phyloP scores from a whole-genome alignment of 768 basidiomycete species.

The Hydnomerulius pinastri region DNA sequence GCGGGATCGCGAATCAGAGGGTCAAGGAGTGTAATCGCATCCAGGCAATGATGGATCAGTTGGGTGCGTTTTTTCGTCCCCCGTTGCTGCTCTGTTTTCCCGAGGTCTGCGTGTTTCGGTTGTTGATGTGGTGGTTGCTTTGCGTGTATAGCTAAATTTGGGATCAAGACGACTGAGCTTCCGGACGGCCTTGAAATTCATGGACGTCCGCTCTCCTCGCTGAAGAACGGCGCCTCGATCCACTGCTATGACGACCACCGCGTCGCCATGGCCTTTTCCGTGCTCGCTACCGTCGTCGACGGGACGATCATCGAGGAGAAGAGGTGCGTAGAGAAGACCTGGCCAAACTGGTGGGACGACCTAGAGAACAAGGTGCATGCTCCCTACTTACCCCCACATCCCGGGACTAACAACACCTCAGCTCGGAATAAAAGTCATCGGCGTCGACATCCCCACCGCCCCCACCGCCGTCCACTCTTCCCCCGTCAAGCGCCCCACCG shows the following conservation, averaged over 20 bases:
- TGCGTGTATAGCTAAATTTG: slow-evolving; percentile 76
- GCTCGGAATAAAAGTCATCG: slow-evolving; percentile 89
- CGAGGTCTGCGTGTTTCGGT: background rate
- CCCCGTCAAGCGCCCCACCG: slow-evolving; percentile 8
- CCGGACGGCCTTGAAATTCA: slow-evolving; percentile 92
- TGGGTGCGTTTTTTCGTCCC: slow-evolving; percentile 67
- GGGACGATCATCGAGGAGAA: slow-evolving; percentile 92
- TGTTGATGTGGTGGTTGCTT: too few relatives aligned
- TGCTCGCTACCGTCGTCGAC: slow-evolving; percentile 71
- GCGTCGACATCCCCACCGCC: slow-evolving; percentile 66
- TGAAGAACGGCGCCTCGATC: slow-evolving; percentile 72
- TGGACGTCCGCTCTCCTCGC: slow-evolving; percentile 64
- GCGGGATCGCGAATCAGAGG: slow-evolving; percentile 96
- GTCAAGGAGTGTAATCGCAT: slow-evolving; percentile 99
- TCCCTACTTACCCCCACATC: too few relatives aligned
- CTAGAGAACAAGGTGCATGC: slow-evolving; percentile 86
- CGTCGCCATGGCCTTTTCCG: slow-evolving; percentile 97
- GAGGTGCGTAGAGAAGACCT: slow-evolving; percentile 98
- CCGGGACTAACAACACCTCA: too few relatives aligned
- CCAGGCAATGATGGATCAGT: slow-evolving; percentile 92
- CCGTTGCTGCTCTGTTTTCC: too few relatives aligned
- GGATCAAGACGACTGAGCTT: slow-evolving; percentile 87
- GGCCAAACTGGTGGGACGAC: slow-evolving; percentile 99
- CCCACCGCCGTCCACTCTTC: slow-evolving; percentile 45
- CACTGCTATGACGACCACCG: slow-evolving; percentile 99